Base-by-base conservation (phyloP, 2,329 filamentous ascomycete species). In the Aureobasidium sp. region DNA sequence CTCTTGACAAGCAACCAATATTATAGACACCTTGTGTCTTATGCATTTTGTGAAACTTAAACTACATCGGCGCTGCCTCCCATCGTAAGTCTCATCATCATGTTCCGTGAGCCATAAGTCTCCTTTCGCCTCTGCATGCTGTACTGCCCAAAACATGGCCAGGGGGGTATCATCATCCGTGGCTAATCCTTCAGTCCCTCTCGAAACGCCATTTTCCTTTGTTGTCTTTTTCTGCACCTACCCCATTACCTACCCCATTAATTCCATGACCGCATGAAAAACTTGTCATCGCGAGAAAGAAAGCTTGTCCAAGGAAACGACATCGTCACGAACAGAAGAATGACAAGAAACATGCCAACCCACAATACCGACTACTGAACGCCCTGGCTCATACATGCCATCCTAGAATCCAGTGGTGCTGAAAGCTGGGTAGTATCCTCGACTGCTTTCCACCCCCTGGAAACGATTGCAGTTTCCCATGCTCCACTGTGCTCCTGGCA, bases 381-480 rank as follows among this genome's bases (percentile, higher is more conserved):
- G 16, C 34, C 2, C 34, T 34, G 21, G 11, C 8, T 29, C 49
- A 10, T 52, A 52, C 49, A 52, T 29, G 10, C n/a, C 11, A 10
- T 6, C 48, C 57, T 67, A 76, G 63, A 74, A 77, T 7, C 71
- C 72, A 50, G 74, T 69, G 59, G 74, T 69, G 62, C 74, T 72
- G 30, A 79, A 68, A 53, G 78, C 75, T 15, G 76, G 77, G 62
- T 77, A 79, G 65, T 76, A 78, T 32, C 78, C 78, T 27, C 76
- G 76, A 64, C 77, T 79, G 15, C 72, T 73, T 49, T 78, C 76
- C 65, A 78, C 74, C 60, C 77, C 77, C 65, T 78, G 75, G 64
- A 76, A 79, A 8, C 76, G 71, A 30, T 76, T 72, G 64, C 76
- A 75, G 29, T 70, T 67, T n/a, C 74, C 74, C 8, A 72, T 67